Evolutionary conservation across 2,329 filamentous ascomycete species (phyloP), one percentile per base, ranked within the genome.

Genomic region (Curvularia spicifera): DNA sequence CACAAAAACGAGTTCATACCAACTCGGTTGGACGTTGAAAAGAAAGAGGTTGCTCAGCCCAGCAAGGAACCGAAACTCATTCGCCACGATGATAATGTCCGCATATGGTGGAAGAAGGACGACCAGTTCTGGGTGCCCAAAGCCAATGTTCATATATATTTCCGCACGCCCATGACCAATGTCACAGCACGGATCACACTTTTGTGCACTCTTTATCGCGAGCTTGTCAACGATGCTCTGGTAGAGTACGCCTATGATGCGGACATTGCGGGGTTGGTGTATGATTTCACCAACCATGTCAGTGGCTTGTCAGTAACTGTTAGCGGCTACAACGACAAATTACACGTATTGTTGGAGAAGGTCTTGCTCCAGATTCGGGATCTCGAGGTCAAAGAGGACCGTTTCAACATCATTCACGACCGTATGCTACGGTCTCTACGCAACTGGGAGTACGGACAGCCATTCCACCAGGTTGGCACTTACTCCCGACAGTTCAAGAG

Each of bases 91-190:
- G 83, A 88, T 5, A 81, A 87, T 33, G 88, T 91, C 0, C 88
- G 93, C 29, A 89, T 91, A 2, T 99, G 95, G 95, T 97, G 89
- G 82, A 99, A 99, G 82, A 98, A 98, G 79, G 95, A 99, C 70
- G 95, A 99, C 69, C 93, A 89, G 0, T 99, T 98, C 78, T 98
- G 94, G 93, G 95, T 98, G 9, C 95, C 95, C 8, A 97, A 96
- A 76, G 95, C 91, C 3, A 95, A 93, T 58, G 81, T 98, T 18
- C 86, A 93, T 64, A 86, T 97, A 63, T 91, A 89, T 66, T 83
- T 96, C 65, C 87, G 89, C 68, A 96, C 89, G 58, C 90, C 93
- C 0, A 78, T 96, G 45, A 87, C 91, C n/a, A 88, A 87, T 73
- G 85, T 91, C 1, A 93, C 91, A 4, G 90, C 93, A 1, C 88